Evolutionary conservation across 2,329 filamentous ascomycete genomes (phyloP), one percentile per base, ranked within the genome.

Genomic region (Penicillium sp.): DNA sequence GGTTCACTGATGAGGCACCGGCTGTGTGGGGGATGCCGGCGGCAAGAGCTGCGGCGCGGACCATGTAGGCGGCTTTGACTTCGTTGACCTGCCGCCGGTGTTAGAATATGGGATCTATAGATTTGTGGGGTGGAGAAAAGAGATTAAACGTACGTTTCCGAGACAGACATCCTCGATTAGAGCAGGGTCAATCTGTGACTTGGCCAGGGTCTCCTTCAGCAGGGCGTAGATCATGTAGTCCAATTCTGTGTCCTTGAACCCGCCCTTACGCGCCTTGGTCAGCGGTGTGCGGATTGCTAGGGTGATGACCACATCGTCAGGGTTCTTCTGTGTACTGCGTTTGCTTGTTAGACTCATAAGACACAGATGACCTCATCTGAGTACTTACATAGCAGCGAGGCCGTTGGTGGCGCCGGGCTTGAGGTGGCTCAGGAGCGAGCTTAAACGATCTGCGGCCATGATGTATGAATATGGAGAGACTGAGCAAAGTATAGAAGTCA

Each of bases 241-340:
- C 60, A 97, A 84, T 39, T 83, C 83, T 6, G 91, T 95, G 74
- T 99, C 93, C 80, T 97, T 97, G 81, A 99, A 89, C 40, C 91
- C 91, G 62, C 94, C 93, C 82, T 96, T 97, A 73, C 82, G 82
- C 50, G 84, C 91, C 79, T 97, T 97, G 70, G 88, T 82, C 59
- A 99, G 82, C 0, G 94, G 91, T 29, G 93, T 97, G 54, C 94
- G 89, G 67, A 92, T 80, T 29, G 93, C 93, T 55, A 95, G 85
- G 8, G 94, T 99, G 70, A 97, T 96, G 72, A 99, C 94, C 52
- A 99, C 83, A 79, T 99, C 94, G 73, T 97, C 93, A 64, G 92
- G 85, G 75, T 96, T 95, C 81, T 97, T 92, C 65, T 90, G 86
- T 55, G 90, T 91, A 70, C 91, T 96, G 65, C n/a, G 32, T 18